Percentiles rank a stretch among this genome's conserved stretches.
Evolutionary conservation across 495 filamentous ascomycete species (phyloP).

Genomic region (Neurospora sp.): DNA sequence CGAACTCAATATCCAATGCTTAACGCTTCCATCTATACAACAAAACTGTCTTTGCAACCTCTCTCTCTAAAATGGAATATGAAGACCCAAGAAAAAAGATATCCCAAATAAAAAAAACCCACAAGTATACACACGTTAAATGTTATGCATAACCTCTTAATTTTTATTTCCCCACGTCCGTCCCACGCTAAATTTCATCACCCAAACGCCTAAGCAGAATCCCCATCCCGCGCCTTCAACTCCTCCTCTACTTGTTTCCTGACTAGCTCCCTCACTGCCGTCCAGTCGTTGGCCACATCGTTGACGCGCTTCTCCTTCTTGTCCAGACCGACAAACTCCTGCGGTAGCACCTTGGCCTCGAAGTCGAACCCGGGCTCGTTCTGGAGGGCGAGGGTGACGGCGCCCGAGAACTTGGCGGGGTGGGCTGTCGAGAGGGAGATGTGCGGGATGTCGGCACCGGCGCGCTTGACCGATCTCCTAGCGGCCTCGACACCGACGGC

Average conservation of each 20-base stretch:
- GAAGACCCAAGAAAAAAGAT: background rate
- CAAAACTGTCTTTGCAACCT: background rate
- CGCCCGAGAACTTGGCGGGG: constrained; percentile 82
- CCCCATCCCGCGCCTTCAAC: constrained; percentile 15
- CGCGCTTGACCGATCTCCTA: constrained; percentile 49
- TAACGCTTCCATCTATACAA: background rate
- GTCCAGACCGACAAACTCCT: constrained; percentile 66
- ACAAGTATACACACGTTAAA: background rate
- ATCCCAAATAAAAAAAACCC: background rate
- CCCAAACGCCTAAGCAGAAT: background rate
- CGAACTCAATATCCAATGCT: too few species aligned
- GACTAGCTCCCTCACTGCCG: constrained; percentile 42
- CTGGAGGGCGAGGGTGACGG: constrained; percentile 64
- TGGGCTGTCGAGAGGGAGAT: constrained; percentile 87
- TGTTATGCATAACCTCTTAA: background rate
- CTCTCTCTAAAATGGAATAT: background rate
- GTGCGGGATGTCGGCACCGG: constrained; percentile 36
- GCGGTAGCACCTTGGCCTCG: constrained; percentile 57
- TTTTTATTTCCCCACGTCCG: background rate
- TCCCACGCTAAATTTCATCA: too few species aligned
- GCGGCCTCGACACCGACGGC: constrained; percentile 76
- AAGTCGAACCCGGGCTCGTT: constrained; percentile 60
- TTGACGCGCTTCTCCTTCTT: constrained; percentile 52
- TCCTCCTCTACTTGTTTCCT: constrained; percentile 46
- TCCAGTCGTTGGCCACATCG: constrained; percentile 40